These are phyloP conservation scores for Botryosphaeria agaves DNA, from an alignment of 2,329 filamentous ascomycete genomes.

Conservation along the genomic window DNA sequence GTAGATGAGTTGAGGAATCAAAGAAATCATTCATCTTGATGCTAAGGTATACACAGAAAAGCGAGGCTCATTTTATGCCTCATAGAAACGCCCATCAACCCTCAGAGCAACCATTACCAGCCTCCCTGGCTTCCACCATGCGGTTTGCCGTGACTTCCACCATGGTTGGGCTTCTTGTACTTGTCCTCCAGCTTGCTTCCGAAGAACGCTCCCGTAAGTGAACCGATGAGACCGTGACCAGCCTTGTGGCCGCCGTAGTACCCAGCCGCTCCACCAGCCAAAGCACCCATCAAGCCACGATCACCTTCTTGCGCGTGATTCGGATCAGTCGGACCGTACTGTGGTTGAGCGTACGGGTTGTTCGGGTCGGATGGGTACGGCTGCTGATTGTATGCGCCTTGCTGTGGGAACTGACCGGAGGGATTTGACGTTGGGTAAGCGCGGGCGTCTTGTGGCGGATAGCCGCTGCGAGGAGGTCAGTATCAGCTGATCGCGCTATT, in stretches of 20 bases:
- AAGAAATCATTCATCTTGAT: no score
- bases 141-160: constrained; percentile 8
- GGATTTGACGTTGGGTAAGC: constrained; percentile 14
- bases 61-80: no score
- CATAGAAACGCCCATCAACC: no score
- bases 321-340: constrained; percentile 26
- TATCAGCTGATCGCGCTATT: constrained; percentile 9
- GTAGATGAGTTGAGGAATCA: no score
- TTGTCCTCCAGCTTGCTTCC: constrained; percentile 39
- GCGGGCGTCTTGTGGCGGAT: constrained; percentile 8
- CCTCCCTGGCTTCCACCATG: neutral
- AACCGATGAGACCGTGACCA: constrained; percentile 40
- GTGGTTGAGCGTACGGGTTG: constrained; percentile 19
- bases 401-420: constrained; percentile 21
- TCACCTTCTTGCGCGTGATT: constrained; percentile 33
- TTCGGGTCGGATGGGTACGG: constrained; percentile 17
- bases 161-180: constrained; percentile 27
- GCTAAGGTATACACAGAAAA: no score
- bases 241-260: constrained; percentile 38
- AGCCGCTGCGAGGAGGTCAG: constrained; percentile 6
- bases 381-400: constrained; percentile 20
- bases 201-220: constrained; percentile 37
- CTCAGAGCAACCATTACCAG: no score
- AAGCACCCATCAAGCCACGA: constrained; percentile 37
- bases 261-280: constrained; percentile 39